Percentiles rank a stretch among this genome's conserved stretches.
phyloP scores from a whole-genome alignment of 1,284 basidiomycete genomes.

The Cryptococcus sp. region DNA sequence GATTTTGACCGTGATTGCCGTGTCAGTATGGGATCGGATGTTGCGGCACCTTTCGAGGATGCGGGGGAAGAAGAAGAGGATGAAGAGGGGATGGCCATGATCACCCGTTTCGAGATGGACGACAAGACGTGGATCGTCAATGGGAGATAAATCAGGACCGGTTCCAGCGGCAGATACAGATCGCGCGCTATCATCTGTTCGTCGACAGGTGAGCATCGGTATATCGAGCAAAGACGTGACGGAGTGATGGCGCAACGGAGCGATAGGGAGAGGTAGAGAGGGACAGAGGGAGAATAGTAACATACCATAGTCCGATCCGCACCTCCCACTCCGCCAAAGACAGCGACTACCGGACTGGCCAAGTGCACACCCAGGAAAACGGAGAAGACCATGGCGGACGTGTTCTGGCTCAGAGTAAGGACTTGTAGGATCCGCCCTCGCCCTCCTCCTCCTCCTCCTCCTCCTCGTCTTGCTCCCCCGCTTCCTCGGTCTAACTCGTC shows the following conservation, averaged over 20 bases:
- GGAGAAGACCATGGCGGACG: slow-evolving; percentile 44
- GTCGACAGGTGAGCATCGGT: too few species aligned
- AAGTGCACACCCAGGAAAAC: slow-evolving; percentile 47
- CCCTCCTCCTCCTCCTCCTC: too few species aligned
- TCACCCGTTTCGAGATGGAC: slow-evolving; percentile 29
- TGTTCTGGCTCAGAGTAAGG: slow-evolving; percentile 47
- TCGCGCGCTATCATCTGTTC: slow-evolving; percentile 42
- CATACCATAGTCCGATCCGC: slow-evolving; percentile 47
- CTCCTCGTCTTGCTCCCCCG: too few species aligned
- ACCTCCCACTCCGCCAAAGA: slow-evolving; percentile 31
- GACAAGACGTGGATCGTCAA: slow-evolving; percentile 38
- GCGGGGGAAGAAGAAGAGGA: slow-evolving; percentile 25
- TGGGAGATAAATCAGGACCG: slow-evolving; percentile 38
- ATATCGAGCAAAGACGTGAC: too few species aligned
- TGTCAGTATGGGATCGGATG: not conserved
- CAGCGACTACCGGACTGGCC: slow-evolving; percentile 43
- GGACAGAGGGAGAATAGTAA: not conserved
- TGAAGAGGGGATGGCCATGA: slow-evolving; percentile 16
- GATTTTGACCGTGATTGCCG: not conserved
- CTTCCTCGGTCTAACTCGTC: too few species aligned
- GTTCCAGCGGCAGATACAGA: slow-evolving; percentile 45
- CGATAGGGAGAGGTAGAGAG: too few species aligned
- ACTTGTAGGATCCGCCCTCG: slow-evolving; percentile 29
- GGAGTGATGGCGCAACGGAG: too few species aligned
- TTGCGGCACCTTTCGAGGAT: not conserved